Evolutionary conservation across 176 grass and related monocot genomes (phyloP).

Genomic region (sorghum (Sorghum bicolor)): Sorghum_bicolor_NCBIv3 NC_012875.2:6306001-6306500

Average conservation of each 20-base stretch:
- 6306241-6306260: too few species aligned
- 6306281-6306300: too few species aligned
- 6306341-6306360: conserved; percentile 4
- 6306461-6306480: conserved; percentile 49
- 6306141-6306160: not conserved
- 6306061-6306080: not conserved
- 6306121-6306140: not conserved
- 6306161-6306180: not conserved
- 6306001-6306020: too few species aligned
- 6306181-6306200: not conserved
- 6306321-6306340: too few species aligned
- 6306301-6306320: too few species aligned
- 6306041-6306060: not conserved
- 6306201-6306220: not conserved
- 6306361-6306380: too few species aligned
- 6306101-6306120: not conserved
- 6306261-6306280: not conserved
- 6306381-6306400: too few species aligned
- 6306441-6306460: conserved; percentile 47
- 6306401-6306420: conserved; percentile 26
- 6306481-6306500: conserved; percentile 21
- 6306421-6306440: conserved; percentile 45
- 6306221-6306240: not conserved
- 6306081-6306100: not conserved
- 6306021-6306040: not conserved